These are phyloP conservation scores for Pulveroboletus sp. DNA, from an alignment of 768 basidiomycete species.

Conservation along the genomic window DNA sequence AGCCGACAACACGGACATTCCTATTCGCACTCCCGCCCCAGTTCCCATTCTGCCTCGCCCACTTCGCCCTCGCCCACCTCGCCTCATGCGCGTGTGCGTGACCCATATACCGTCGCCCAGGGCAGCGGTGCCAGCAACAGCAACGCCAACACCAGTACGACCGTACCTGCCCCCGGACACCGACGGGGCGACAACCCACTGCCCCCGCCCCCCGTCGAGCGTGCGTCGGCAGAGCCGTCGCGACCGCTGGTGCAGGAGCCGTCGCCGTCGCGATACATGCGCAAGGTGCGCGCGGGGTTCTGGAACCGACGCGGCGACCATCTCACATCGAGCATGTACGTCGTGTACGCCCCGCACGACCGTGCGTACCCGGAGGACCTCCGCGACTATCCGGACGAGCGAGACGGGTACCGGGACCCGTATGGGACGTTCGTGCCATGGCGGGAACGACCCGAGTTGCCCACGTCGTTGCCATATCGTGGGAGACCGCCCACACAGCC, in stretches of 20 bases:
- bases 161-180: conserved; percentile 7
- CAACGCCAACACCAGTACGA: too few species aligned
- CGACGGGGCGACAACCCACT: conserved; percentile 30
- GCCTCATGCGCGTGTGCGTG: conserved; percentile 6
- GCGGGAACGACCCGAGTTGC: conserved; percentile 50
- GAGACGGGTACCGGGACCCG: conserved; percentile 55
- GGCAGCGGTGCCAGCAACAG: neutral
- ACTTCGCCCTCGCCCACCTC: conserved; percentile 17
- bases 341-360: conserved; percentile 62
- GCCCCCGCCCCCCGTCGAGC: conserved; percentile 28
- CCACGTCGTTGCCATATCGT: conserved; percentile 52
- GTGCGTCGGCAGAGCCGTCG: conserved; percentile 19
- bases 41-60: conserved; percentile 1
- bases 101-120: conserved; percentile 1
- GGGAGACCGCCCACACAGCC: conserved; percentile 52
- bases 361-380: conserved; percentile 59
- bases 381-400: conserved; percentile 50
- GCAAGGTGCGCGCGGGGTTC: conserved; percentile 48
- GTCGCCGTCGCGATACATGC: conserved; percentile 27
- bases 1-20: conserved; percentile 5
- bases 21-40: neutral
- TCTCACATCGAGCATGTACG: conserved; percentile 47
- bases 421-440: conserved; percentile 40
- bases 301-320: conserved; percentile 81
- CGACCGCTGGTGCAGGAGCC: conserved; percentile 26